Percentiles rank a stretch among this genome's conserved stretches.
Evolutionary conservation across 225 moss, liverwort and hornwort genomes (phyloP).

Genomic region (Sphagnum tenellum): DNA sequence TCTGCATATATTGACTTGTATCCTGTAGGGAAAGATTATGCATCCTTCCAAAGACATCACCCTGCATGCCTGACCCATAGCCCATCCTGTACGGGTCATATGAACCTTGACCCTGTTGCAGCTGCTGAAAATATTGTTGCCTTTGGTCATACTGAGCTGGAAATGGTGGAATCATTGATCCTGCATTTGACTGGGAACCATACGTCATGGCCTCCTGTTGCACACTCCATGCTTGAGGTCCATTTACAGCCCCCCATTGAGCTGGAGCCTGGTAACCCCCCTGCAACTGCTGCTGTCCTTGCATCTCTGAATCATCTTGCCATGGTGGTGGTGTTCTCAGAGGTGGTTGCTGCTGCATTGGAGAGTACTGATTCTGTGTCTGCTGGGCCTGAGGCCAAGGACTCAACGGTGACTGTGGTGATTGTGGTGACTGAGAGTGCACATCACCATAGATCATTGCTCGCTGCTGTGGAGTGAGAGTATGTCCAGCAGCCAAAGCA

Average conservation of each 20-base stretch:
- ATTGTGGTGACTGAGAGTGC: slow-evolving; percentile 4
- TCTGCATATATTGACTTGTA: too few relatives aligned
- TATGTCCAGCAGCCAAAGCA: slow-evolving; percentile 1
- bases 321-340: background rate
- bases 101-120: slow-evolving; percentile 12
- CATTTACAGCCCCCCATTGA: background rate
- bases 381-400: slow-evolving; percentile 9
- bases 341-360: background rate
- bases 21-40: too few relatives aligned
- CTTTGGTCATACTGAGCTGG: slow-evolving; percentile 18
- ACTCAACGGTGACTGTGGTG: slow-evolving; percentile 10
- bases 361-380: background rate
- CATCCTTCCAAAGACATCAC: slow-evolving; percentile 42
- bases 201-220: slow-evolving; percentile 42
- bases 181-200: slow-evolving; percentile 6
- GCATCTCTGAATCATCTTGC: slow-evolving; percentile 1
- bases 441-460: slow-evolving; percentile 17
- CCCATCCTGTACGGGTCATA: slow-evolving; percentile 16
- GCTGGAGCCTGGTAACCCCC: background rate
- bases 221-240: slow-evolving; percentile 19
- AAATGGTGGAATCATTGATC: too few relatives aligned
- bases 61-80: slow-evolving; percentile 27
- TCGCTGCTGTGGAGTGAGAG: slow-evolving; percentile 11
- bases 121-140: slow-evolving; percentile 49
- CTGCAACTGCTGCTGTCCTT: slow-evolving; percentile 7